phyloP scores from a whole-genome alignment of 148 eudicot species.

The Fagopyrum homotropicum region DNA sequence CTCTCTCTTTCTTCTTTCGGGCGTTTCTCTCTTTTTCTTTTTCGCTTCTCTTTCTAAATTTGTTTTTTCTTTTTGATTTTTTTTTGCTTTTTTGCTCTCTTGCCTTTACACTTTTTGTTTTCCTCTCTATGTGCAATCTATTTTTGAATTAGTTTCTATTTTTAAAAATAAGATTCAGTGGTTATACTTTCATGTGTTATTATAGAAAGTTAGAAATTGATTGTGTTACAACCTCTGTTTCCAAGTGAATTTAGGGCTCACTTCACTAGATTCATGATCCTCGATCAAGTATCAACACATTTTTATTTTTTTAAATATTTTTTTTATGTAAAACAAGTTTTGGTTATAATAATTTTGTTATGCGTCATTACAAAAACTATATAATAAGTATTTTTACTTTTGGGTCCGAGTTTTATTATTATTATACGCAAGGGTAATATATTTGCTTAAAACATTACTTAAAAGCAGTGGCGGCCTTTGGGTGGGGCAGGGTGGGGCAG shows the following conservation, averaged over 20 bases:
- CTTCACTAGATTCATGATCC: background rate
- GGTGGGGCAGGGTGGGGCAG: too few relatives aligned
- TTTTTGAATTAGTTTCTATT: conserved; percentile 8
- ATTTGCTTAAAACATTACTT: too few relatives aligned
- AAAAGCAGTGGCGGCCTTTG: too few relatives aligned
- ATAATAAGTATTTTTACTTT: too few relatives aligned
- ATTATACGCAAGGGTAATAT: too few relatives aligned
- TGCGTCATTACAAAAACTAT: too few relatives aligned
- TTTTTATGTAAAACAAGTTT: background rate
- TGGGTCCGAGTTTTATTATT: too few relatives aligned
- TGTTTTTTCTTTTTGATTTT: background rate
- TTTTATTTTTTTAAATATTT: too few relatives aligned
- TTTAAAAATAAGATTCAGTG: background rate
- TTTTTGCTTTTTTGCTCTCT: background rate
- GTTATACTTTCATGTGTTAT: background rate
- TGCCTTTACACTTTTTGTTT: background rate
- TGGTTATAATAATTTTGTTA: too few relatives aligned
- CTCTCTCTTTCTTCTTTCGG: conserved; percentile 5
- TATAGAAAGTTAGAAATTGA: background rate
- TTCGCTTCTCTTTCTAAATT: background rate
- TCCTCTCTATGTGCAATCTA: background rate
- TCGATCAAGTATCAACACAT: too few relatives aligned
- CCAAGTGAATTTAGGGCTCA: conserved; percentile 2
- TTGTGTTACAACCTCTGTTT: background rate
- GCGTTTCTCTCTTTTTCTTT: background rate